These are phyloP conservation scores for Posidonia australis DNA, from an alignment of 106 monocot genomes.

Conservation along the genomic window DNA sequence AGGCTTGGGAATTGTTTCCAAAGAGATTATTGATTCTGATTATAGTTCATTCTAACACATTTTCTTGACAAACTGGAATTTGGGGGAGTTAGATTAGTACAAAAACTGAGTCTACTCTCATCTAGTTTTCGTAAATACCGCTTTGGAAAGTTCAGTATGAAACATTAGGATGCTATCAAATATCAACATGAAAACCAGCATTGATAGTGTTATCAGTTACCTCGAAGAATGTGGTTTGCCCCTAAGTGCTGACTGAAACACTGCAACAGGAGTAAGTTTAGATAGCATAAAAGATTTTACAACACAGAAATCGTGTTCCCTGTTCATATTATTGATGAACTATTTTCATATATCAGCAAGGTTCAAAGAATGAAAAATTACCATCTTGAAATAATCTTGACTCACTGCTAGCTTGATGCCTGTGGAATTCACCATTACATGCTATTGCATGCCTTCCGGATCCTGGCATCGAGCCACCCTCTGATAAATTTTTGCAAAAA, in stretches of 20 bases:
- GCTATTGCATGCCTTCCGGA: constrained; percentile 41
- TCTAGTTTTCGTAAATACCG: no score
- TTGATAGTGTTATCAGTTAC: no score
- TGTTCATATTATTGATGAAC: background rate
- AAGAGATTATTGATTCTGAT: no score
- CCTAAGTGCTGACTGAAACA: constrained; percentile 22
- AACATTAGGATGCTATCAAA: no score
- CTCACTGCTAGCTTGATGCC: constrained; percentile 12
- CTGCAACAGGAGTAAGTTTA: constrained; percentile 9
- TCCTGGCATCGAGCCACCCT: constrained; percentile 35
- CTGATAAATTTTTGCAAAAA: constrained; percentile 18
- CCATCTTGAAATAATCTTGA: constrained; percentile 31
- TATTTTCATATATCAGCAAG: background rate
- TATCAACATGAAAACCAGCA: background rate
- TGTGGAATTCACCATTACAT: constrained; percentile 12
- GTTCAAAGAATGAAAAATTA: background rate
- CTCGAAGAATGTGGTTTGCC: constrained; percentile 43
- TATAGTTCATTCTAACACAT: no score
- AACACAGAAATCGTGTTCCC: no score
- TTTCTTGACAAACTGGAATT: no score
- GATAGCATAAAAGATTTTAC: background rate
- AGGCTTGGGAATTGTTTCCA: no score
- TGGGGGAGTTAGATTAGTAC: no score
- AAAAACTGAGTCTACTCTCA: no score
- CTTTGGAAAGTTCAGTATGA: no score